Evolutionary conservation across 495 filamentous ascomycete genomes (phyloP).

Genomic region (Sabuloglossum arenarium): DNA sequence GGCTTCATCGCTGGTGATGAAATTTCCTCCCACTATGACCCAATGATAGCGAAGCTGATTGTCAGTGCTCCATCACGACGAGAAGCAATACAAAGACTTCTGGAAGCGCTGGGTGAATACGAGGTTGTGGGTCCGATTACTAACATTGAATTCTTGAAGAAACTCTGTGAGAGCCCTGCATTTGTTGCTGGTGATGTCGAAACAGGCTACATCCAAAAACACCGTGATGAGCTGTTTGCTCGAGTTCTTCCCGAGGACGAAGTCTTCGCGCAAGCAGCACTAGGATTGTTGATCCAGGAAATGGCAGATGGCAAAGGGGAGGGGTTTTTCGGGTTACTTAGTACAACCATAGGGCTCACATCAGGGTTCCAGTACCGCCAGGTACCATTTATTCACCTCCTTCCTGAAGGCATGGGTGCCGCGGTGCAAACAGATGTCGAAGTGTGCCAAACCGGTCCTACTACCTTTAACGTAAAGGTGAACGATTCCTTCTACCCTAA

Average conservation of each 20-base stretch:
- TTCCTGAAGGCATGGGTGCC: conserved; percentile 24
- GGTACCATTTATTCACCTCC: conserved; percentile 32
- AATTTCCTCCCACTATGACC: conserved; percentile 89
- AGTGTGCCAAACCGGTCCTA: conserved; percentile 40
- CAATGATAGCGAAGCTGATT: conserved; percentile 97
- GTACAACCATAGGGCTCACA: conserved; percentile 26
- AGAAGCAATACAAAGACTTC: conserved; percentile 65
- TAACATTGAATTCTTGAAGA: conserved; percentile 93
- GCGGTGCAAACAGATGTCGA: conserved; percentile 23
- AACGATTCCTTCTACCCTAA: conserved; percentile 26
- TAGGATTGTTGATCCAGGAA: conserved; percentile 31
- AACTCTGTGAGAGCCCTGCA: conserved; percentile 51
- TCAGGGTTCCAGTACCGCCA: conserved; percentile 30
- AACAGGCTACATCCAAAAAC: conserved; percentile 86
- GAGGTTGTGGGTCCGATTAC: conserved; percentile 77
- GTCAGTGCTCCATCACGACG: conserved; percentile 61
- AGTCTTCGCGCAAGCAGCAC: conserved; percentile 62
- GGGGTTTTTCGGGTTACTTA: conserved; percentile 7
- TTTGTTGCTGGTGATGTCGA: conserved; percentile 84
- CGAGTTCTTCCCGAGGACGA: conserved; percentile 33
- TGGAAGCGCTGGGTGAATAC: conserved; percentile 67
- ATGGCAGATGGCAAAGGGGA: conserved; percentile 1
- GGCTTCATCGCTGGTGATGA: conserved; percentile 84
- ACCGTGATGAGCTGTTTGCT: conserved; percentile 51
- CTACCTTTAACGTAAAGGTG: conserved; percentile 43